Base-by-base conservation (phyloP, 2,329 filamentous ascomycete genomes). In the Ophiostoma perfectum region DNA sequence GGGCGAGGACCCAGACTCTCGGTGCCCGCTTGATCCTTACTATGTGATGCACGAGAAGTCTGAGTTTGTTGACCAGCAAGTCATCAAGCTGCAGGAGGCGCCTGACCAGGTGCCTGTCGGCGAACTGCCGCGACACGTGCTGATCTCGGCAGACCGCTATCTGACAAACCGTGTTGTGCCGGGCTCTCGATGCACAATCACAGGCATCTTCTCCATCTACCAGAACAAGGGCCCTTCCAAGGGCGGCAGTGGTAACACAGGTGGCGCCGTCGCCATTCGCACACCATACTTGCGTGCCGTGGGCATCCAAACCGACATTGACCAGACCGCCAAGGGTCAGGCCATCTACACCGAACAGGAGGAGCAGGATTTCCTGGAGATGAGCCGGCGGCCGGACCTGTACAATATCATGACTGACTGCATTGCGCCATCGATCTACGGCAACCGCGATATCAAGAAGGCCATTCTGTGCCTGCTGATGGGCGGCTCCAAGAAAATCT, bases 181-280 rank as follows among this genome's bases (percentile, higher is more conserved):
- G 5, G 95, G 95, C 42, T 96, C 94, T 66, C 86, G 94, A 77
- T 99, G 95, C 78, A 96, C 93, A 2, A 85, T 99, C 18, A 98
- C 95, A 86, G 95, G 95, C 27, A 92, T 99, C 45, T 99, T 97
- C 81, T 97, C 94, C 42, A 98, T 98, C 75, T 99, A 97, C 78
- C 92, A 97, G 78, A 90, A 90, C 74, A 98, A 98, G 78, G 90
- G 89, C 55, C 90, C 87, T 58, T 96, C 93, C 60, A 69, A 68
- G 39, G 66, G 68, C 42, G 69, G 68, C 66, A 90, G 89, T 73
- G 87, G 86, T 4, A 86, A 84, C 18, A 87, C 85, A 1, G 89
- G 88, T 66, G 90, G 90, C 1, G 95, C 95, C 1, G 93, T 98
- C 3, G 95, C 95, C 8, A 97, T 99, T 74, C 87, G 95, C 72